Evolutionary conservation across 495 filamentous ascomycete genomes (phyloP).

Genomic region (Beverwykella pulmonaria): DNA sequence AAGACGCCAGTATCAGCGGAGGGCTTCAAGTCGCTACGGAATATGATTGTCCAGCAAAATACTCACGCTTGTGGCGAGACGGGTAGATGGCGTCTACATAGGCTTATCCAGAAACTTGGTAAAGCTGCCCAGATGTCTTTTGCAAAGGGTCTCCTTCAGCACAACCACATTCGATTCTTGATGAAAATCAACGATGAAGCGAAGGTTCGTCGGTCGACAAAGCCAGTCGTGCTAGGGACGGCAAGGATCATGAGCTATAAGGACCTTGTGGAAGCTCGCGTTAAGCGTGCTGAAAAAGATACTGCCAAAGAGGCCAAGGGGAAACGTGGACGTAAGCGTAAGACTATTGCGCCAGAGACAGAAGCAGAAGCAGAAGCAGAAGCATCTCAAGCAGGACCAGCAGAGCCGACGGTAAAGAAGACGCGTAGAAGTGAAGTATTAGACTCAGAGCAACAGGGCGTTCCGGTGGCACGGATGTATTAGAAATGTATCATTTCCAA

Average conservation of each 20-base stretch:
- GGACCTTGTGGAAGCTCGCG: constrained; percentile 4
- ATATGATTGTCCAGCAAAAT: not conserved
- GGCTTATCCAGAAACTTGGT: constrained; percentile 10
- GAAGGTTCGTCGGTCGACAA: constrained; percentile 8
- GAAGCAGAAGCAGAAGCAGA: not conserved
- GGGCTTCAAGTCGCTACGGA: constrained; percentile 10
- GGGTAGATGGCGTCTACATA: not conserved
- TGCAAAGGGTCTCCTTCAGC: constrained; percentile 8
- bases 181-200: constrained; percentile 15
- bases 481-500: too few relatives aligned
- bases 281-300: constrained; percentile 2
- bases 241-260: constrained; percentile 8
- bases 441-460: too few relatives aligned
- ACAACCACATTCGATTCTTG: constrained; percentile 2
- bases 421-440: too few relatives aligned
- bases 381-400: too few relatives aligned
- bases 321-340: constrained; percentile 4
- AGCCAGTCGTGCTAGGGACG: constrained; percentile 11
- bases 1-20: constrained; percentile 13
- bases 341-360: constrained; percentile 15
- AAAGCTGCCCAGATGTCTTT: constrained; percentile 18
- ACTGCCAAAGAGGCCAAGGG: constrained; percentile 1
- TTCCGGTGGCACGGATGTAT: too few relatives aligned
- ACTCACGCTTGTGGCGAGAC: not conserved
- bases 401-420: too few relatives aligned